phyloP scores from a whole-genome alignment of 176 grass and related monocot genomes.

The Oryza punctata region DNA sequence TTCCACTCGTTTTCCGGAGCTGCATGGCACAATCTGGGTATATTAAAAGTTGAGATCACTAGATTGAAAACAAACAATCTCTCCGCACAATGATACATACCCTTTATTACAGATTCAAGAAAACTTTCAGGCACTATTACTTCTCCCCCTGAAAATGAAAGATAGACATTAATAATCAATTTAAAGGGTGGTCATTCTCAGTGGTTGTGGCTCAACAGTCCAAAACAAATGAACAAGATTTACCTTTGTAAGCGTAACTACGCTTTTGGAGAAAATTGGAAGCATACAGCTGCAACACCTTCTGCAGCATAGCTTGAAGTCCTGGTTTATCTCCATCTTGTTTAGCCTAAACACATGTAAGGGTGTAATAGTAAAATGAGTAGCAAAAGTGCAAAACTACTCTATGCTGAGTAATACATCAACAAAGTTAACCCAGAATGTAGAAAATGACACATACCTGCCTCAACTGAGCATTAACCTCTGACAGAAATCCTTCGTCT shows the following conservation, averaged over 20 bases:
- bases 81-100: constrained; percentile 31
- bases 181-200: neutral
- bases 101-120: constrained; percentile 83
- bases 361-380: constrained; percentile 4
- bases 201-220: constrained; percentile 7
- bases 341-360: constrained; percentile 64
- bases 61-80: neutral
- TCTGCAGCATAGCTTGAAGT: constrained; percentile 85
- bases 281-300: constrained; percentile 90
- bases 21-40: constrained; percentile 39
- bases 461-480: constrained; percentile 93
- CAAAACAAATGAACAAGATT: constrained; percentile 4
- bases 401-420: neutral
- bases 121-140: constrained; percentile 74
- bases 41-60: constrained; percentile 10
- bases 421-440: neutral
- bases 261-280: constrained; percentile 76
- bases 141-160: constrained; percentile 58
- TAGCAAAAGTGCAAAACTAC: neutral
- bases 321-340: constrained; percentile 90
- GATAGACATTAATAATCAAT: neutral
- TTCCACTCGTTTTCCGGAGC: constrained; percentile 78
- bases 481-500: constrained; percentile 88
- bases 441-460: constrained; percentile 62
- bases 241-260: constrained; percentile 91